Percentiles rank a stretch among this genome's conserved stretches.
phyloP scores from a whole-genome alignment of 2,329 filamentous ascomycete species.

The Truncatella angustata region DNA sequence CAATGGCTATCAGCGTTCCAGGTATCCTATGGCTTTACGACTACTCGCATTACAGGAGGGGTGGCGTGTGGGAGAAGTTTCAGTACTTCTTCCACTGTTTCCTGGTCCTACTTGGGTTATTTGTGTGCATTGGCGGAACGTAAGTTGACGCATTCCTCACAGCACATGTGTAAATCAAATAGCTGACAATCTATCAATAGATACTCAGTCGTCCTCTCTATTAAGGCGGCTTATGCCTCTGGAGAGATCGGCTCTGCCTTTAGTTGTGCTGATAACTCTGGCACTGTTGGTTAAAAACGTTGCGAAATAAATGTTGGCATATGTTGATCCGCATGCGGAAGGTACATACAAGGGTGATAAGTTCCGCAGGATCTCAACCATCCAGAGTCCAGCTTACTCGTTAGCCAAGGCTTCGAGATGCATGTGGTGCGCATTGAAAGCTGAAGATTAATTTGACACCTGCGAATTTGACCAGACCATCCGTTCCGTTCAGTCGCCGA shows the following conservation, averaged over 20 bases:
- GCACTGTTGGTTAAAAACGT: not conserved
- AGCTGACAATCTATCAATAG: constrained; percentile 11
- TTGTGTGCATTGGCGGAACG: constrained; percentile 18
- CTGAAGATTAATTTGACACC: too few species aligned
- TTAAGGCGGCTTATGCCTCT: constrained; percentile 16
- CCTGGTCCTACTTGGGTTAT: constrained; percentile 16
- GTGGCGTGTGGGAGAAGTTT: constrained; percentile 11
- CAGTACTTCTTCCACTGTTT: constrained; percentile 17
- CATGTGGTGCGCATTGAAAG: too few species aligned
- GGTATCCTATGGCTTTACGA: constrained; percentile 14
- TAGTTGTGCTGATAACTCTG: constrained; percentile 20
- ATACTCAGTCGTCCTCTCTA: constrained; percentile 17
- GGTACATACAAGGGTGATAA: too few species aligned
- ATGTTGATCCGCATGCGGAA: not conserved
- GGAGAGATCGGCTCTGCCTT: constrained; percentile 19
- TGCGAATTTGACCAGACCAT: too few species aligned
- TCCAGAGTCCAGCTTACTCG: too few species aligned
- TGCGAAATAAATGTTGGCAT: not conserved
- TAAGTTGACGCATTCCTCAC: constrained; percentile 5
- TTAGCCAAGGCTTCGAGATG: too few species aligned
- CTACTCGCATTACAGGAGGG: constrained; percentile 9
- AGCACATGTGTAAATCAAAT: not conserved
- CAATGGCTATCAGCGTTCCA: constrained; percentile 13
- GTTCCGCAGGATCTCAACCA: too few species aligned
- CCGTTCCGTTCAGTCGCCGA: too few species aligned